Evolutionary conservation across 768 basidiomycete species (phyloP).

Genomic region (Austroboletus eburneus): DNA sequence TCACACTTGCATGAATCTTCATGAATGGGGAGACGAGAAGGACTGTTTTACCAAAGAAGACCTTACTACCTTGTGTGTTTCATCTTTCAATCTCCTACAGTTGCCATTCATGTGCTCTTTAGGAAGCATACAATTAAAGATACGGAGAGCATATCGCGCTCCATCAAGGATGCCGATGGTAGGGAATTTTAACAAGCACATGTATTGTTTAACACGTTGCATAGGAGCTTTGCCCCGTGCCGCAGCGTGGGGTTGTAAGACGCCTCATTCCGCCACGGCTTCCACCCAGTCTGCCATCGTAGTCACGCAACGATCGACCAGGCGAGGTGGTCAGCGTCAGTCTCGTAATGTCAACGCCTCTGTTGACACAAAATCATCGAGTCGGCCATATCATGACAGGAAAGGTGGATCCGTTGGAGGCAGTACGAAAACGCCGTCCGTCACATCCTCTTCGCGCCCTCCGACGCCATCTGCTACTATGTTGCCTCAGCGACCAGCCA

Average conservation of each 20-base stretch:
- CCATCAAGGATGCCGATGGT: conserved; percentile 61
- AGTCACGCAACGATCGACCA: conserved; percentile 35
- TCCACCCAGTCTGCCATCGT: conserved; percentile 18
- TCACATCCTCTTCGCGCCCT: conserved; percentile 53
- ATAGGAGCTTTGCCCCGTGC: conserved; percentile 58
- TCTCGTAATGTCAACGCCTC: conserved; percentile 37
- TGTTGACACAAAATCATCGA: conserved; percentile 32
- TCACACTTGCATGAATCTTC: conserved; percentile 88
- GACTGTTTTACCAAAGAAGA: conserved; percentile 98
- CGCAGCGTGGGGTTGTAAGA: conserved; percentile 59
- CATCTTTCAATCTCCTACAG: conserved; percentile 4
- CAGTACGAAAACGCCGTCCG: conserved; percentile 42
- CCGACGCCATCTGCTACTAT: conserved; percentile 44
- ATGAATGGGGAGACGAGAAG: conserved; percentile 98
- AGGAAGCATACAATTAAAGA: conserved; percentile 92
- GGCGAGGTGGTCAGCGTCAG: conserved; percentile 48
- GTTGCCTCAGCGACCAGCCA: conserved; percentile 40
- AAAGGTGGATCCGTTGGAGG: conserved; percentile 34
- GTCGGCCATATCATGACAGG: conserved; percentile 40
- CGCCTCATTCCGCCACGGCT: conserved; percentile 16
- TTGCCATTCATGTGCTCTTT: conserved; percentile 1
- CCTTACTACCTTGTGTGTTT: conserved; percentile 77
- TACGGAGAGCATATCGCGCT: conserved; percentile 64
- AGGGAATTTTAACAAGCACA: not conserved
- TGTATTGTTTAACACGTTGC: conserved; percentile 8